Evolutionary conservation across 106 monocot genomes (phyloP).

Genomic region (Posidonia australis): DNA sequence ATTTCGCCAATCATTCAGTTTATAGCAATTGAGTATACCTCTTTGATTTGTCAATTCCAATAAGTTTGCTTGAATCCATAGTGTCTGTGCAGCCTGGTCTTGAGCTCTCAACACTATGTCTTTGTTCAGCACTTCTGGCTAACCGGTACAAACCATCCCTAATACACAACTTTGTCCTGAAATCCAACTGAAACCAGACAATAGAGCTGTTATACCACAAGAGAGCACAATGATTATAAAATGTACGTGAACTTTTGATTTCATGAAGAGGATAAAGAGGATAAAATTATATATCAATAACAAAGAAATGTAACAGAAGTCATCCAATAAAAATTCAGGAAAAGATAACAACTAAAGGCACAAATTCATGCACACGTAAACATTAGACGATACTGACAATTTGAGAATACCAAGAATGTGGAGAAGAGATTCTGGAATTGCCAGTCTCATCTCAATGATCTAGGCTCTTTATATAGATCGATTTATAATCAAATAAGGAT

Average conservation of each 20-base stretch:
- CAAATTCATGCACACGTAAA: too few relatives aligned
- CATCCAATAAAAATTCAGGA: too few relatives aligned
- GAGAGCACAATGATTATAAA: background rate
- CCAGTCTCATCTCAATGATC: too few relatives aligned
- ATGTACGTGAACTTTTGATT: background rate
- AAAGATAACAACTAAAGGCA: too few relatives aligned
- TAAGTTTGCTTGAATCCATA: background rate
- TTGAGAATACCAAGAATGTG: too few relatives aligned
- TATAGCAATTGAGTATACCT: slow-evolving; percentile 18
- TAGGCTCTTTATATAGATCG: too few relatives aligned
- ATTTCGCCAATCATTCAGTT: background rate
- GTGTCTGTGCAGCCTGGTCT: slow-evolving; percentile 6
- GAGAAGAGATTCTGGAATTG: too few relatives aligned
- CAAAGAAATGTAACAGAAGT: too few relatives aligned
- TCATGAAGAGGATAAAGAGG: background rate
- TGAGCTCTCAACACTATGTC: slow-evolving; percentile 27
- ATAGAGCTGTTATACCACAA: background rate
- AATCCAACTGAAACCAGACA: slow-evolving; percentile 52
- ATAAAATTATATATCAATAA: too few relatives aligned
- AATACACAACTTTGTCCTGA: slow-evolving; percentile 50
- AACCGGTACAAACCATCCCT: slow-evolving; percentile 85
- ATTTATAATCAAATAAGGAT: too few relatives aligned
- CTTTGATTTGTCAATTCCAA: slow-evolving; percentile 18
- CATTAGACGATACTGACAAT: too few relatives aligned
- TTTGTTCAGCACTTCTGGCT: slow-evolving; percentile 60